Conservation (phyloP, 2,329 filamentous ascomycete genomes). For the Pestalotiopsis sp. region DNA sequence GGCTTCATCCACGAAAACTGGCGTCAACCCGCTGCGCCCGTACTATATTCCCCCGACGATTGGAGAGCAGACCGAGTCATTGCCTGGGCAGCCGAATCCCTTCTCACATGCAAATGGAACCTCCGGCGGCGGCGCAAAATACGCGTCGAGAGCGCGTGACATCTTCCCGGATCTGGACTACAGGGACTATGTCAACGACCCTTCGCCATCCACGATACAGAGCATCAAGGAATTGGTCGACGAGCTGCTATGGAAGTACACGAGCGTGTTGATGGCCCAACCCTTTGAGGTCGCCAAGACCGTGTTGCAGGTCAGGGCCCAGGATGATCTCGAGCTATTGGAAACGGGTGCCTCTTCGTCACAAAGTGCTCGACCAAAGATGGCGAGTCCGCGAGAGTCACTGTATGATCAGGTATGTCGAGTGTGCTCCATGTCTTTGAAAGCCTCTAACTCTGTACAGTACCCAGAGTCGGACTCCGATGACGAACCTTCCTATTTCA, state of each 20-base stretch:
- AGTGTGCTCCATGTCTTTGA: slow-evolving; percentile 10
- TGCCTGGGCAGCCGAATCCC: slow-evolving; percentile 41
- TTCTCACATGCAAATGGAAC: slow-evolving; percentile 46
- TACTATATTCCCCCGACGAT: slow-evolving; percentile 70
- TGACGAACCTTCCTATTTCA: slow-evolving; percentile 86
- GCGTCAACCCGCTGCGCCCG: slow-evolving; percentile 60
- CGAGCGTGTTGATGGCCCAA: slow-evolving; percentile 84
- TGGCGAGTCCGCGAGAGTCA: slow-evolving; percentile 36
- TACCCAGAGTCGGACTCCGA: slow-evolving; percentile 67
- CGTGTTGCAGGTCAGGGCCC: slow-evolving; percentile 75
- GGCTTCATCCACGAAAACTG: slow-evolving; percentile 47
- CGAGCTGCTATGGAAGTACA: slow-evolving; percentile 89
- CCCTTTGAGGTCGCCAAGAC: slow-evolving; percentile 98
- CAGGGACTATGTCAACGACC: slow-evolving; percentile 80
- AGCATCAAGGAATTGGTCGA: slow-evolving; percentile 79
- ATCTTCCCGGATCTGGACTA: slow-evolving; percentile 92
- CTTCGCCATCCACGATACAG: slow-evolving; percentile 74
- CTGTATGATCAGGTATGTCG: slow-evolving; percentile 35
- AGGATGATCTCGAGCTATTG: slow-evolving; percentile 50
- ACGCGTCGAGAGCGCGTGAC: slow-evolving; percentile 73
- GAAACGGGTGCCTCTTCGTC: slow-evolving; percentile 27
- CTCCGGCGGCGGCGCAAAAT: slow-evolving; percentile 33
- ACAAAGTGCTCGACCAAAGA: slow-evolving; percentile 33
- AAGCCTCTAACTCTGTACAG: background rate
- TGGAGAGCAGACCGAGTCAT: slow-evolving; percentile 52